These are phyloP conservation scores for Chlamydomonas eustigma DNA, from an alignment of 139 green algal genomes.

Conservation along the genomic window DNA sequence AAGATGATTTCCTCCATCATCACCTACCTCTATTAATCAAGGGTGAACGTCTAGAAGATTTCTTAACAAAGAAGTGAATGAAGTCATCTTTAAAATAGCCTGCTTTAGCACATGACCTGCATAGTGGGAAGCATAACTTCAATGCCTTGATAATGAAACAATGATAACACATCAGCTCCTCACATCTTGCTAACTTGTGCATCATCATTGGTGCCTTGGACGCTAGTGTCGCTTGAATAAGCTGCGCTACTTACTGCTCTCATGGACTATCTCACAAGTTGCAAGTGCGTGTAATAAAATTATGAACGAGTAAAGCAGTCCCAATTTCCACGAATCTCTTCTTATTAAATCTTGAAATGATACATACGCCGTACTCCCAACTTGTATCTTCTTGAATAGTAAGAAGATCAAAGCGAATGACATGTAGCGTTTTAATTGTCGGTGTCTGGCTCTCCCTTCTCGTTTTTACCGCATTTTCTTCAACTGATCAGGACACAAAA, in stretches of 20 bases:
- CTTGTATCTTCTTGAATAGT: no score
- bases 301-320: not conserved
- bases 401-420: no score
- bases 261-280: not conserved
- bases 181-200: constrained; percentile 84
- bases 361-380: no score
- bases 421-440: no score
- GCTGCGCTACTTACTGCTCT: not conserved
- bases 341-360: no score
- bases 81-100: constrained; percentile 87
- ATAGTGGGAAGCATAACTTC: not conserved
- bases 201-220: constrained; percentile 85
- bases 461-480: not conserved
- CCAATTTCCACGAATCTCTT: not conserved
- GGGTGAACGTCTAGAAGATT: constrained; percentile 51
- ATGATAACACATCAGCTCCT: constrained; percentile 11
- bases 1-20: no score
- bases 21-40: constrained; percentile 82
- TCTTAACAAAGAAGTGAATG: constrained; percentile 73
- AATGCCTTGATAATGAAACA: not conserved
- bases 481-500: not conserved
- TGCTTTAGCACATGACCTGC: constrained; percentile 64
- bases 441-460: not conserved
- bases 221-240: constrained; percentile 38
- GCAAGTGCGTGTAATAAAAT: not conserved